Percentiles rank a stretch among this genome's conserved stretches.
Evolutionary conservation across 805 yeast species (phyloP).

Genomic region (Myxozyma geophila): DNA sequence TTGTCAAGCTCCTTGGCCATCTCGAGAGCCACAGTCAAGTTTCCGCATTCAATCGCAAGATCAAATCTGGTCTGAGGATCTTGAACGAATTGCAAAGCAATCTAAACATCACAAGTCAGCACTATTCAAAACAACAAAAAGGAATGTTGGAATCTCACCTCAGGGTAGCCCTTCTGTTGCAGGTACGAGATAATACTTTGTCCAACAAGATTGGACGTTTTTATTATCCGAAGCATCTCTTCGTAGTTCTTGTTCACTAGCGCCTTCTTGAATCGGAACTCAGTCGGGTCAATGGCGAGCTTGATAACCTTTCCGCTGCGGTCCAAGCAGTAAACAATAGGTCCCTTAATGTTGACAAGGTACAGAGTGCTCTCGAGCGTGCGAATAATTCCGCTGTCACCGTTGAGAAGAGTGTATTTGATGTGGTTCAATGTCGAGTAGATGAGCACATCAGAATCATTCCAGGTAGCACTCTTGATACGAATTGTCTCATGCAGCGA

Average conservation of each 20-base stretch:
- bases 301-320: constrained; percentile 84
- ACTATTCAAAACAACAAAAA: not conserved
- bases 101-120: constrained; percentile 38
- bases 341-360: constrained; percentile 70
- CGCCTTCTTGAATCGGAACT: constrained; percentile 93
- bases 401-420: constrained; percentile 89
- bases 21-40: constrained; percentile 79
- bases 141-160: constrained; percentile 42
- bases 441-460: constrained; percentile 85
- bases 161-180: constrained; percentile 95
- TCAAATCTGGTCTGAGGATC: constrained; percentile 97
- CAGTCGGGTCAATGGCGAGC: constrained; percentile 88
- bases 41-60: constrained; percentile 91
- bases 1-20: constrained; percentile 82
- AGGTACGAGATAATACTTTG: constrained; percentile 94
- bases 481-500: constrained; percentile 95
- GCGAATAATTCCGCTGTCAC: constrained; percentile 92
- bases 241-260: constrained; percentile 85
- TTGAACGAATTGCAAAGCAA: constrained; percentile 94
- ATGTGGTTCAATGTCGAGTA: constrained; percentile 95
- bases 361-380: constrained; percentile 89
- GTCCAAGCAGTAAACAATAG: constrained; percentile 76
- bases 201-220: constrained; percentile 89
- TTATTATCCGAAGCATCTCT: constrained; percentile 89
- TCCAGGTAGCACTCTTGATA: constrained; percentile 97